Evolutionary conservation across 768 basidiomycete genomes (phyloP).

Genomic region (Xanthoconium purpureum): DNA sequence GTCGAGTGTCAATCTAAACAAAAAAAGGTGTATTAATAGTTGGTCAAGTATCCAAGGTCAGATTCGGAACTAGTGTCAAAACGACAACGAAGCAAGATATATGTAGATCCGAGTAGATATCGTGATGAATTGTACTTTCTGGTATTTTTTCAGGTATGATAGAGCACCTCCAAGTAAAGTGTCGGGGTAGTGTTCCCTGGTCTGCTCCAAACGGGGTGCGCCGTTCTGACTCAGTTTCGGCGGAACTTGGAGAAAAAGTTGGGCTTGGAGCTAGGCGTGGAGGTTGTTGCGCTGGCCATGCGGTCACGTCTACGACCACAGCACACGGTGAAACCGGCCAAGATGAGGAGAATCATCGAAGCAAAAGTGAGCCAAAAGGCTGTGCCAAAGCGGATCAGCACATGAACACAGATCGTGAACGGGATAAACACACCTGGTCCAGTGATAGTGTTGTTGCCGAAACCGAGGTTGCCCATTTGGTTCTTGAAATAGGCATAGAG

Average conservation of each 20-base stretch:
- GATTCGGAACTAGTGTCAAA: neutral
- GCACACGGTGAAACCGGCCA: conserved; percentile 69
- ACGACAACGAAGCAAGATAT: conserved; percentile 1
- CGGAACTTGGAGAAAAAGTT: conserved; percentile 39
- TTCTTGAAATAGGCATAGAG: conserved; percentile 62
- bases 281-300: conserved; percentile 37
- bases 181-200: neutral
- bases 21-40: conserved; percentile 10
- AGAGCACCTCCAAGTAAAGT: neutral
- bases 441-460: conserved; percentile 45
- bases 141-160: conserved; percentile 3
- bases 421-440: conserved; percentile 53
- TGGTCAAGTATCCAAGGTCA: neutral
- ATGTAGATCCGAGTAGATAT: conserved; percentile 6
- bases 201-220: neutral
- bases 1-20: neutral
- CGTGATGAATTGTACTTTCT: conserved; percentile 5
- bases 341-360: conserved; percentile 56
- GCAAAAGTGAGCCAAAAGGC: conserved; percentile 78
- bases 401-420: neutral
- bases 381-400: conserved; percentile 24
- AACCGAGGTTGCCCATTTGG: conserved; percentile 48
- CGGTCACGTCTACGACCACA: conserved; percentile 61
- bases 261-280: conserved; percentile 21
- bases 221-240: conserved; percentile 26